Percentiles rank a stretch among this genome's conserved stretches.
Evolutionary conservation across 768 basidiomycete genomes (phyloP).

Genomic region (Leucosporidium yakuticum): DNA sequence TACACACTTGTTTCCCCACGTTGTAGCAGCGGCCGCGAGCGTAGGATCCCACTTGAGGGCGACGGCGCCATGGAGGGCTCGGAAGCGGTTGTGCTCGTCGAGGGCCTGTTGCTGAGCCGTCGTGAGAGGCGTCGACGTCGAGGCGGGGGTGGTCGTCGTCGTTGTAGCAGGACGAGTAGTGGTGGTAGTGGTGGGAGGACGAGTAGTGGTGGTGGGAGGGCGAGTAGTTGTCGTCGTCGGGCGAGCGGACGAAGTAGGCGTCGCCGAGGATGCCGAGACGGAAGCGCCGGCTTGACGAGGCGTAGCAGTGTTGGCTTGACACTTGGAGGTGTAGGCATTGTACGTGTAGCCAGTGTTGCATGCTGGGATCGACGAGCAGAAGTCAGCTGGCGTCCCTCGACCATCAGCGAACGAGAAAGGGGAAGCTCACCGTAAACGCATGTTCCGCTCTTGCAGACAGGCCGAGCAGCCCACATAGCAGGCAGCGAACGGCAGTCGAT

Average conservation of each 20-base stretch:
- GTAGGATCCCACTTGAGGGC: constrained; percentile 60
- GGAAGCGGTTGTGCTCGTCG: constrained; percentile 57
- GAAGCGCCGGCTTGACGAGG: too few species aligned
- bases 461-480: too few species aligned
- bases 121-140: not conserved
- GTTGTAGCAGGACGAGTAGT: not conserved
- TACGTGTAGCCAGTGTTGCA: too few species aligned
- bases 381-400: too few species aligned
- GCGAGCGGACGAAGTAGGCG: not conserved
- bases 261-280: not conserved
- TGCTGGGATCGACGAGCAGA: too few species aligned
- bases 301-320: too few species aligned
- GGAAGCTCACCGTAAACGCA: too few species aligned
- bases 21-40: constrained; percentile 59
- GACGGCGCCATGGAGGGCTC: constrained; percentile 60
- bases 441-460: too few species aligned
- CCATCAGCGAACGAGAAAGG: too few species aligned
- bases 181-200: not conserved
- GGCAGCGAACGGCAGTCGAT: too few species aligned
- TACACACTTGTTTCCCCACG: constrained; percentile 63
- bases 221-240: not conserved
- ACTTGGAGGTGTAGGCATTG: too few species aligned
- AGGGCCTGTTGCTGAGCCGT: constrained; percentile 41
- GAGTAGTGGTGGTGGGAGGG: not conserved
- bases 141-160: not conserved